These are phyloP conservation scores for Cocos nucifera DNA, from an alignment of 176 grass and related monocot genomes.

Conservation along the genomic window DNA sequence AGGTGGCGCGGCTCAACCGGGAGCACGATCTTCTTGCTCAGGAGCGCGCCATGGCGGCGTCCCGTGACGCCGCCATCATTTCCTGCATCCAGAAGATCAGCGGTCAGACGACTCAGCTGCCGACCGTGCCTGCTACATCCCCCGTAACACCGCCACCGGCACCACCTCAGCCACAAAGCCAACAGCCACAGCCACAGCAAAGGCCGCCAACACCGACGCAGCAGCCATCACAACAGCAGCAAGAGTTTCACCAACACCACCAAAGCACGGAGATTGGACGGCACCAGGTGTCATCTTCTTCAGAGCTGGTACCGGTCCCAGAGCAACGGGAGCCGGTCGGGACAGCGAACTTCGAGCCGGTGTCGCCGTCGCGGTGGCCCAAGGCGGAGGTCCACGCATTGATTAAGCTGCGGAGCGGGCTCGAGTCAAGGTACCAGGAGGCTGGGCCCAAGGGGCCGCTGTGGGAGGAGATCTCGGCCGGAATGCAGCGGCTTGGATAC, in stretches of 20 bases:
- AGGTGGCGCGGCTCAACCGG: constrained; percentile 64
- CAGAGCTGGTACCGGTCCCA: not conserved
- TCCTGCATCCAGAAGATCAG: constrained; percentile 97
- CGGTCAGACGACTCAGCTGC: constrained; percentile 60
- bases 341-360: constrained; percentile 25
- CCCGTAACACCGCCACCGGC: constrained; percentile 33
- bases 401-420: constrained; percentile 69
- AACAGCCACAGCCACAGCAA: constrained; percentile 1
- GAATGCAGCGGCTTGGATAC: constrained; percentile 71
- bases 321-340: constrained; percentile 21
- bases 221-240: constrained; percentile 4
- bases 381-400: constrained; percentile 91
- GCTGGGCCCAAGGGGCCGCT: constrained; percentile 81
- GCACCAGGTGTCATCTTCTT: not conserved
- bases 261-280: constrained; percentile 3
- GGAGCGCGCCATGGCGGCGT: constrained; percentile 82
- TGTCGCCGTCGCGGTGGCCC: constrained; percentile 79
- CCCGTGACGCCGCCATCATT: constrained; percentile 70
- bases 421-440: constrained; percentile 84
- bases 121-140: constrained; percentile 26
- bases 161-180: not conserved
- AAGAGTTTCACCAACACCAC: not conserved
- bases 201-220: not conserved
- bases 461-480: constrained; percentile 94
- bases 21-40: constrained; percentile 88